Conservation (phyloP, 768 basidiomycete species). For the Filobasidium wieringae region DNA sequence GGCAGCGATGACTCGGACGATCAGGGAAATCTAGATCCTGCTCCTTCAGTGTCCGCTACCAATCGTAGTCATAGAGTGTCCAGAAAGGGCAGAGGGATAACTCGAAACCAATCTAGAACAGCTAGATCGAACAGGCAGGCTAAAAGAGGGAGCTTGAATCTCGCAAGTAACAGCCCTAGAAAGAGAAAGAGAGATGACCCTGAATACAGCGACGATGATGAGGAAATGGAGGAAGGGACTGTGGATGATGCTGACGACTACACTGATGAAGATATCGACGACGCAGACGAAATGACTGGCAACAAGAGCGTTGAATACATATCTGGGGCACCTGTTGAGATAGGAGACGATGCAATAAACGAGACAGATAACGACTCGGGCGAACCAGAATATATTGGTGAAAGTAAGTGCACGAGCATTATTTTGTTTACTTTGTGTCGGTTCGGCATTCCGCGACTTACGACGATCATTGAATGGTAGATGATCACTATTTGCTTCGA, state of each 20-base stretch:
- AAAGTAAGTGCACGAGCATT: constrained; percentile 11
- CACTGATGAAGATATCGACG: not conserved
- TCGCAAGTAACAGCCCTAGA: constrained; percentile 13
- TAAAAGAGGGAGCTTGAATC: too few relatives aligned
- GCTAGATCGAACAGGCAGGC: too few relatives aligned
- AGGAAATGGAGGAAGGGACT: constrained; percentile 14
- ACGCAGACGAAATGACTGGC: not conserved
- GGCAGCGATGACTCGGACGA: constrained; percentile 16
- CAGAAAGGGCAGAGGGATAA: not conserved
- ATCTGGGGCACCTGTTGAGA: constrained; percentile 25
- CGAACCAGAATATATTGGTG: constrained; percentile 32
- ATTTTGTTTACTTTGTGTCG: not conserved
- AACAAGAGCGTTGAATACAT: not conserved
- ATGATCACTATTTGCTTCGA: constrained; percentile 32
- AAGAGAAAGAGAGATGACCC: constrained; percentile 22
- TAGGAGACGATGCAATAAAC: constrained; percentile 7
- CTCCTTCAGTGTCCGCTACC: not conserved
- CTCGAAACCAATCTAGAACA: too few relatives aligned
- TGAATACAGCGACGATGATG: constrained; percentile 5
- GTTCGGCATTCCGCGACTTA: not conserved
- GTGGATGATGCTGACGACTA: constrained; percentile 18
- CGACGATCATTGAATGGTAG: constrained; percentile 9
- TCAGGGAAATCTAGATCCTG: not conserved
- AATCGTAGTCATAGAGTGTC: not conserved
- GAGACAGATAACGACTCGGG: constrained; percentile 28